A percentile compares a stretch with the other conserved stretches of the same genome.
Evolutionary conservation across 2,329 filamentous ascomycete genomes (phyloP).

Genomic region (Colletotrichum noveboracense): DNA sequence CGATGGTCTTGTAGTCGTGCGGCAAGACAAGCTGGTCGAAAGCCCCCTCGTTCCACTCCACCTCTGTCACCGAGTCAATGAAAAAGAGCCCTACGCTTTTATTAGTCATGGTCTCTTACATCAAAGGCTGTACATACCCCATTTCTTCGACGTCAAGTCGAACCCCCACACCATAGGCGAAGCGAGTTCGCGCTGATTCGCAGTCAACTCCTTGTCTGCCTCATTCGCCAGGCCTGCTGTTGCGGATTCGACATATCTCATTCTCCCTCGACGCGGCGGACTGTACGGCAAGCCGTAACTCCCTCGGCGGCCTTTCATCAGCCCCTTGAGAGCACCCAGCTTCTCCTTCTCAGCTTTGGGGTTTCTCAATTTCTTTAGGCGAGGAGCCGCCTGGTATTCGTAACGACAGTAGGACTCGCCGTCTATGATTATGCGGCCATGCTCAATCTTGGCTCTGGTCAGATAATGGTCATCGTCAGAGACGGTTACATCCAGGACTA

Average conservation of each 20-base stretch:
- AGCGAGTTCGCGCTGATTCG: background rate
- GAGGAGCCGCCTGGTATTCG: background rate
- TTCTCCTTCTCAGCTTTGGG: background rate
- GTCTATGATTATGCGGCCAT: background rate
- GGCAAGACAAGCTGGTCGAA: background rate
- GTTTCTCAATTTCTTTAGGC: background rate
- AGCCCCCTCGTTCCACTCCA: background rate
- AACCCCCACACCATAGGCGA: background rate
- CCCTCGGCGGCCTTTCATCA: background rate
- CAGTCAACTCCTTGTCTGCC: background rate
- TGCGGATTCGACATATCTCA: background rate
- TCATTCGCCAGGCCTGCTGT: background rate
- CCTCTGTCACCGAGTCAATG: background rate
- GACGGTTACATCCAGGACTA: fast-evolving
- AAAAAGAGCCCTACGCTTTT: background rate
- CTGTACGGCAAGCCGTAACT: background rate
- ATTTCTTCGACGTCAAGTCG: background rate
- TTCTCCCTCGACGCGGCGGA: background rate
- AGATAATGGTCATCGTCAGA: background rate
- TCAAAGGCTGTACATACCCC: fast-evolving
- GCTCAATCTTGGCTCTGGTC: background rate
- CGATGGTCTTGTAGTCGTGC: background rate
- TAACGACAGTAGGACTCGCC: background rate
- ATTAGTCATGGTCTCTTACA: background rate
- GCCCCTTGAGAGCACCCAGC: background rate